A percentile compares a stretch with the other conserved stretches of the same genome.
These are phyloP conservation scores for Fusarium multiceps DNA, from an alignment of 2,329 filamentous ascomycete genomes.

Conservation along the genomic window DNA sequence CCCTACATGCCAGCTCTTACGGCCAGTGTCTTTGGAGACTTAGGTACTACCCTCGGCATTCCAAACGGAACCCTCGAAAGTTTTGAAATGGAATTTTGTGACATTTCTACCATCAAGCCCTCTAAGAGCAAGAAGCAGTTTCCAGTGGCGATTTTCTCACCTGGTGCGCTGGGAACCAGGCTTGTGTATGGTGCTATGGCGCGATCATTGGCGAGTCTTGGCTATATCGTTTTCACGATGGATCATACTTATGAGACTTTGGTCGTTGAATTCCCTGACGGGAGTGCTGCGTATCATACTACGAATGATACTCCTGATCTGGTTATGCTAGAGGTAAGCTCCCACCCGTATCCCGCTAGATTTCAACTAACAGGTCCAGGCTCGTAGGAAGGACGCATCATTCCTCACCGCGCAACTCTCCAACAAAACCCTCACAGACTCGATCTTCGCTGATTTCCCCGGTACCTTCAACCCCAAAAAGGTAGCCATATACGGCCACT, in stretches of 20 bases:
- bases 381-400: conserved; percentile 10
- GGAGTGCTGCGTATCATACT: conserved; percentile 36
- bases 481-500: conserved; percentile 23
- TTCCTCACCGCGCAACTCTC: conserved; percentile 37
- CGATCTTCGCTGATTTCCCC: conserved; percentile 15
- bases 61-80: neutral
- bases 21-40: neutral
- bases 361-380: neutral
- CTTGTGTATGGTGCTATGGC: conserved; percentile 57
- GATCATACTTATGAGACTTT: conserved; percentile 60
- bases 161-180: conserved; percentile 55
- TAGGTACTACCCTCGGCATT: neutral
- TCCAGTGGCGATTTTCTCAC: conserved; percentile 52
- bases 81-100: conserved; percentile 24
- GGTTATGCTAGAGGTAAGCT: conserved; percentile 6
- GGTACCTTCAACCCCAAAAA: conserved; percentile 7
- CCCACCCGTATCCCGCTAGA: no score
- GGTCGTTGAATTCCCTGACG: conserved; percentile 59
- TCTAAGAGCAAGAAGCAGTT: neutral
- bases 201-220: conserved; percentile 57
- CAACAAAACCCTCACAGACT: conserved; percentile 27
- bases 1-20: neutral
- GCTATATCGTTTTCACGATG: conserved; percentile 58
- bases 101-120: conserved; percentile 12
- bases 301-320: neutral